These are phyloP conservation scores for Fusarium floridanum DNA, from an alignment of 2,329 filamentous ascomycete species.

Conservation along the genomic window DNA sequence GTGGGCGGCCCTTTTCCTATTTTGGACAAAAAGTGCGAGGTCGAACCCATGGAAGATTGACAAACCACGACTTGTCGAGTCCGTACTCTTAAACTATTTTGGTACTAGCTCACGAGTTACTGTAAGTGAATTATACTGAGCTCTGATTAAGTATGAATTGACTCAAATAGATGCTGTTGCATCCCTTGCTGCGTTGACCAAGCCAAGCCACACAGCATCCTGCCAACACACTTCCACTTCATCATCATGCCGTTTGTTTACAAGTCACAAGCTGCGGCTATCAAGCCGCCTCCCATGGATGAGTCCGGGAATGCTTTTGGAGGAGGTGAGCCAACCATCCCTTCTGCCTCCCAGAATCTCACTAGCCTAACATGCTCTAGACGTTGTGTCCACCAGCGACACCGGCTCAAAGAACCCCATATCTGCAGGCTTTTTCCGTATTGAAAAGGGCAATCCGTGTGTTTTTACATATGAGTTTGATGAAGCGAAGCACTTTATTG, in stretches of 20 bases:
- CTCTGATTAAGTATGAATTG: not conserved
- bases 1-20: not conserved
- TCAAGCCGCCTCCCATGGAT: conserved; percentile 3
- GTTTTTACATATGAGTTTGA: conserved; percentile 19
- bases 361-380: not conserved
- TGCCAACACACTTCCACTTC: not conserved
- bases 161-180: not conserved
- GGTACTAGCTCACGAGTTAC: not conserved
- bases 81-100: not conserved
- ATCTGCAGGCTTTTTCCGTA: conserved; percentile 16
- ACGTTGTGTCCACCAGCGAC: conserved; percentile 14
- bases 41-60: not conserved
- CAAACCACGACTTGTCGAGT: not conserved
- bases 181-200: not conserved
- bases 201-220: not conserved
- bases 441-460: conserved; percentile 9
- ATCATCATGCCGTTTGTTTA: conserved; percentile 10
- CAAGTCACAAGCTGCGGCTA: not conserved
- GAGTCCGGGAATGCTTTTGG: not conserved
- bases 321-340: not conserved
- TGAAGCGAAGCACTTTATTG: conserved; percentile 10
- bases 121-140: accelerated
- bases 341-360: not conserved
- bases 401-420: conserved; percentile 4
- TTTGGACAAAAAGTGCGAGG: conserved; percentile 22